Evolutionary conservation across 805 yeast species (phyloP).

Genomic region (Deakozyma indianensis): DNA sequence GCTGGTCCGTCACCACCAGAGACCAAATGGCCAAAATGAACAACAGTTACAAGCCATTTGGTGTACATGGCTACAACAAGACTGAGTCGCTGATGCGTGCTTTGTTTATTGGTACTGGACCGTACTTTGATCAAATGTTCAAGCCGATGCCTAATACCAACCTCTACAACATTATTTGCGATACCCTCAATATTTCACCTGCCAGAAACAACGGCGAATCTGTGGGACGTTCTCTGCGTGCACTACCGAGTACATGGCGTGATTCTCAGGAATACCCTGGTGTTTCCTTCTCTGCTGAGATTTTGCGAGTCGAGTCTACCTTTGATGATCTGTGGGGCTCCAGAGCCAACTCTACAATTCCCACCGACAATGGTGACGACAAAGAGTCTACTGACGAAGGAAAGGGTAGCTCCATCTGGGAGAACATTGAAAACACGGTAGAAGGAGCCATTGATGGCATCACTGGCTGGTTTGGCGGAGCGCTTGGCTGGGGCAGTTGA

Average conservation of each 20-base stretch:
- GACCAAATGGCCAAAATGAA: slow-evolving; percentile 36
- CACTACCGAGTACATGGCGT: slow-evolving; percentile 14
- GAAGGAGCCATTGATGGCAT: neutral
- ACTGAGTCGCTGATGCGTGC: slow-evolving; percentile 73
- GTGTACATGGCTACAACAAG: slow-evolving; percentile 78
- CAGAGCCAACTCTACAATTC: neutral
- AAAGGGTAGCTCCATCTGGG: neutral
- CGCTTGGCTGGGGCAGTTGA: neutral
- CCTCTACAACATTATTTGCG: slow-evolving; percentile 62
- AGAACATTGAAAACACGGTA: neutral
- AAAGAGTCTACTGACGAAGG: neutral
- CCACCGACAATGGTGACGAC: neutral
- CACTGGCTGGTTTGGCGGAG: neutral
- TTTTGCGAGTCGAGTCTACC: slow-evolving; percentile 17
- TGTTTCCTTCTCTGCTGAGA: slow-evolving; percentile 14
- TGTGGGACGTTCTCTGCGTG: slow-evolving; percentile 10
- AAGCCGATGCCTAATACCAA: slow-evolving; percentile 61
- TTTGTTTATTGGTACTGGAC: slow-evolving; percentile 66
- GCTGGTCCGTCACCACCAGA: slow-evolving; percentile 58
- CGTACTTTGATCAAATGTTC: slow-evolving; percentile 41
- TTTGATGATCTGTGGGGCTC: slow-evolving; percentile 11
- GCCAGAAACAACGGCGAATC: slow-evolving; percentile 44
- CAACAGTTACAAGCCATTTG: slow-evolving; percentile 44
- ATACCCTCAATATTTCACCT: slow-evolving; percentile 38
- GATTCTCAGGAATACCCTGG: slow-evolving; percentile 21